Percentiles rank a stretch among this genome's conserved stretches.
These are phyloP conservation scores for Ajuga reptans DNA, from an alignment of 305 asterid species.

Conservation along the genomic window DNA sequence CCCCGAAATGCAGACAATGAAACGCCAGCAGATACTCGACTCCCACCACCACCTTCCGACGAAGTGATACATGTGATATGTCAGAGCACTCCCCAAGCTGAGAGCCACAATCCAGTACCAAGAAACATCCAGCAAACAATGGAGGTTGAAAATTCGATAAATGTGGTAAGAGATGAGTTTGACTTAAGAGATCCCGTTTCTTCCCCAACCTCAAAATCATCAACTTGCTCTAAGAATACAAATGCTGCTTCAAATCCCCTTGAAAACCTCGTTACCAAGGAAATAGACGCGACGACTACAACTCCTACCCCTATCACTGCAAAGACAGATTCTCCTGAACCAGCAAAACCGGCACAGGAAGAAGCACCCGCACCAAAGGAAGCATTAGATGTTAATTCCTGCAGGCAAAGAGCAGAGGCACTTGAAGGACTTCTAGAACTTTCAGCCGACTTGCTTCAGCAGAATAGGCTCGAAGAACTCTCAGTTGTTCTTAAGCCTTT, in stretches of 20 bases:
- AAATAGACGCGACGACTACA: constrained; percentile 34
- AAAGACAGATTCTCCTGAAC: constrained; percentile 32
- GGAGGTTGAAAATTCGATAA: constrained; percentile 43
- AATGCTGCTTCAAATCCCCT: constrained; percentile 31
- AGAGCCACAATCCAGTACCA: constrained; percentile 37
- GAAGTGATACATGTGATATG: constrained; percentile 61
- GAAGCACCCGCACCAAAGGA: constrained; percentile 54
- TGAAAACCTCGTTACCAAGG: constrained; percentile 41
- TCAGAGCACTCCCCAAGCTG: constrained; percentile 59
- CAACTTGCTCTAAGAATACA: constrained; percentile 26
- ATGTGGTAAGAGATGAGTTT: constrained; percentile 39
- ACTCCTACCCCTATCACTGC: constrained; percentile 25
- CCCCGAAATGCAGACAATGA: constrained; percentile 41
- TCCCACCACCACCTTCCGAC: constrained; percentile 47
- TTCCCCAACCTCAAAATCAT: constrained; percentile 30
- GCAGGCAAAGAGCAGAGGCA: constrained; percentile 91
- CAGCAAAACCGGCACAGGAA: constrained; percentile 32
- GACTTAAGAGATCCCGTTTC: constrained; percentile 33
- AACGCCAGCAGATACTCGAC: constrained; percentile 31
- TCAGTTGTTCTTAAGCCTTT: constrained; percentile 84
- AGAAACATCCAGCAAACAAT: constrained; percentile 37
- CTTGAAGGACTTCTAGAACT: constrained; percentile 88
- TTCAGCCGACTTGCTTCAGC: constrained; percentile 91
- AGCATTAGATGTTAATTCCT: constrained; percentile 63
- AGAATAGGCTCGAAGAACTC: constrained; percentile 78